Base-by-base conservation (phyloP, 2,329 filamentous ascomycete species). In the Fusarium penzigii region DNA sequence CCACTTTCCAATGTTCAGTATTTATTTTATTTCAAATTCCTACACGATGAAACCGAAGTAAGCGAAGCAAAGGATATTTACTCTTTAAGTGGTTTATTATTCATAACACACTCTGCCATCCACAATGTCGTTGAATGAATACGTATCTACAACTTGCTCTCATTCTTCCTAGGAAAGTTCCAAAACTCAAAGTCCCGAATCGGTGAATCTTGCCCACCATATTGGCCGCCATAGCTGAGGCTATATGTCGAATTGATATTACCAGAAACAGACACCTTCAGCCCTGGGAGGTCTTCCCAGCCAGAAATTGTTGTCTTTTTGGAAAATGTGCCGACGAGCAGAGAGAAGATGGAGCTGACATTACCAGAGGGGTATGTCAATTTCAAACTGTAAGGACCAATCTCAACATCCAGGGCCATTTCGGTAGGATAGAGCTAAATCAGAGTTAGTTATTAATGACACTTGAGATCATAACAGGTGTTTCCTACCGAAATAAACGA, bases 361-460 rank as follows among this genome's bases (percentile, higher is more conserved):
- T 77, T 80, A 2, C 81, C 82, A 13, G 69, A 57, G 0, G 83
- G 83, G 55, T 86, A 86, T 0, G 76, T 75, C 3, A 86, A 63
- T 11, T 73, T 74, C 7, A 87, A 67, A 0, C 59, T 65, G 0
- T 53, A 46, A 0, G 61, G 49, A 0, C 17, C 38, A 2, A 64
- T 59, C 9, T 52, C 9, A 1, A 53, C 46, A 9, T 62, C 38
- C 2, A 64, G 44, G 29, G 61, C 57, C 25, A 39, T 59, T 16
- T 64, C 61, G 11, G 71, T 65, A 0, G 76, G 72, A 3, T 68
- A 66, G 0, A 80, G 75, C 25, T 72, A 72, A 69, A 5, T 10
- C 2, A 12, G 0, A 80, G 75, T 20, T 72, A 72, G 69, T 3
- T 10, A 2, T 10, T 2, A 1, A 3, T 2, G 36, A 76, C 61